phyloP scores from a whole-genome alignment of 1,139 yeast species.

The Oligophagozyma castellii region DNA sequence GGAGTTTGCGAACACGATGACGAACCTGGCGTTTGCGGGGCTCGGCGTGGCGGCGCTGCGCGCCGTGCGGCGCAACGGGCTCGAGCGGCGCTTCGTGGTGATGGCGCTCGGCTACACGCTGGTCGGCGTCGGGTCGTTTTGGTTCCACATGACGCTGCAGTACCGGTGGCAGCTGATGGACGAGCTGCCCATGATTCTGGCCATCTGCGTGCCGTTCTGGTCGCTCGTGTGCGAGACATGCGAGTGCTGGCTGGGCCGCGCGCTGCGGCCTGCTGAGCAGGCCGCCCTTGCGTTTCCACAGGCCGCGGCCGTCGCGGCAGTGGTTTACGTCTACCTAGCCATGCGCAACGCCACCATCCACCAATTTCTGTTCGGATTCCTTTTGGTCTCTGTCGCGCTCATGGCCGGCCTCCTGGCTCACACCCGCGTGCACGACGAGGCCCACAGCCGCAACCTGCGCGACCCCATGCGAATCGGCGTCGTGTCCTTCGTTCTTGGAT shows the following conservation, averaged over 20 bases:
- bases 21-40: slow-evolving; percentile 56
- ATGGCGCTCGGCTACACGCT: slow-evolving; percentile 66
- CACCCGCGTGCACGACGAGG: slow-evolving; percentile 35
- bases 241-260: slow-evolving; percentile 5
- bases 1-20: slow-evolving; percentile 66
- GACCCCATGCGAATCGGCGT: slow-evolving; percentile 45
- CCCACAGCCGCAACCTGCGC: slow-evolving; percentile 35
- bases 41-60: slow-evolving; percentile 53
- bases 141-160: slow-evolving; percentile 84
- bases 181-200: slow-evolving; percentile 93
- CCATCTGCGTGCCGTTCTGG: slow-evolving; percentile 91
- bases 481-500: slow-evolving; percentile 52
- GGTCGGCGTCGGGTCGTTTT: slow-evolving; percentile 90
- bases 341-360: slow-evolving; percentile 77
- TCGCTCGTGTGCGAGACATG: slow-evolving; percentile 52
- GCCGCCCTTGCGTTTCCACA: not conserved
- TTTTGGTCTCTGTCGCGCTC: slow-evolving; percentile 43
- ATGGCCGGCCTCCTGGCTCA: slow-evolving; percentile 37
- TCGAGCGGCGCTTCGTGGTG: slow-evolving; percentile 56
- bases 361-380: slow-evolving; percentile 48
- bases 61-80: slow-evolving; percentile 42
- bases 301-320: not conserved
- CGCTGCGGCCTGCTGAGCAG: not conserved
- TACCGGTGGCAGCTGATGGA: slow-evolving; percentile 83
- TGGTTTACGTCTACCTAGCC: slow-evolving; percentile 33